phyloP scores from a whole-genome alignment of 179 eudicot genomes.

The Carnegiea gigantea region DNA sequence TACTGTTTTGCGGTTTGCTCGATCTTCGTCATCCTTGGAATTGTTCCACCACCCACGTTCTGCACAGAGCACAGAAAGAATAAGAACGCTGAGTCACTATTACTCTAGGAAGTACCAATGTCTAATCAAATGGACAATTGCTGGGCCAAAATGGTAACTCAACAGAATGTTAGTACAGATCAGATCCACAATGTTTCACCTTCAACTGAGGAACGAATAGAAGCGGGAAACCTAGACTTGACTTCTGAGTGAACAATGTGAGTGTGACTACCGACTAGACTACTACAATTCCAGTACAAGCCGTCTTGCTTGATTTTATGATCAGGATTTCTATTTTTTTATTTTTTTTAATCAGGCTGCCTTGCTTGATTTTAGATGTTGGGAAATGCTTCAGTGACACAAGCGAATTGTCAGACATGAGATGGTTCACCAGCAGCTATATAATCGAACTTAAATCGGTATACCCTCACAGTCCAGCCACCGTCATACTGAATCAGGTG shows the following conservation, averaged over 20 bases:
- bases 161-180: background rate
- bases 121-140: background rate
- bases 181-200: background rate
- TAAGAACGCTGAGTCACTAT: background rate
- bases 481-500: no score
- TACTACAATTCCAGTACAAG: background rate
- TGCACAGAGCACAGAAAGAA: conserved; percentile 22
- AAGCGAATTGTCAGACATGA: no score
- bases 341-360: no score
- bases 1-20: conserved; percentile 27
- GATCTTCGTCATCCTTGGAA: conserved; percentile 48
- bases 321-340: no score
- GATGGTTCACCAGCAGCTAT: no score
- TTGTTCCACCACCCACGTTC: conserved; percentile 75
- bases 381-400: no score
- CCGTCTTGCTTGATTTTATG: no score
- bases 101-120: background rate
- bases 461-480: no score
- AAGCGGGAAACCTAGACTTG: background rate
- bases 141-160: background rate
- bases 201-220: background rate
- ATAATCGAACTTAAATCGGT: no score
- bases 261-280: background rate
- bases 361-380: no score
- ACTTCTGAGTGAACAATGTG: background rate